A percentile compares a stretch with the other conserved stretches of the same genome.
Evolutionary conservation across 2,329 filamentous ascomycete species (phyloP).

Genomic region (Tolypocladium guangdongense): DNA sequence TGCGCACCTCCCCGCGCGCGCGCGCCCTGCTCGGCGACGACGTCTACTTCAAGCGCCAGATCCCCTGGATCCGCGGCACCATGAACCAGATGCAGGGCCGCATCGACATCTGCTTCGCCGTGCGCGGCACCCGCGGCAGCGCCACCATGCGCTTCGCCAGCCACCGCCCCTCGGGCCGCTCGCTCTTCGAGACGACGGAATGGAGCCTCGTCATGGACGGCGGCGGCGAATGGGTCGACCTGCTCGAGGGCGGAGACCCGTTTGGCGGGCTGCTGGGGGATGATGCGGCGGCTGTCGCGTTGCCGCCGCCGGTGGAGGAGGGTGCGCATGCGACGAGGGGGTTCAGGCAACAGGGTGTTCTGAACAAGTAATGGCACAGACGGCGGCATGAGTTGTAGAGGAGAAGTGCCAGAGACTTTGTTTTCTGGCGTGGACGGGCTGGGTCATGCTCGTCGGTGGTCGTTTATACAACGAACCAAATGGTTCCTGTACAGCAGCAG

Average conservation of each 20-base stretch:
- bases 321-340: constrained; percentile 30
- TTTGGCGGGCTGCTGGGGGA: constrained; percentile 43
- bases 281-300: constrained; percentile 17
- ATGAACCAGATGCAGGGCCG: constrained; percentile 89
- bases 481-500: constrained; percentile 8
- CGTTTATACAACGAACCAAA: not conserved
- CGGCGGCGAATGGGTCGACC: constrained; percentile 46
- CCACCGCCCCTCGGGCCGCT: constrained; percentile 48
- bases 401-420: not conserved
- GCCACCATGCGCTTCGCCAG: constrained; percentile 76
- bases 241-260: constrained; percentile 63
- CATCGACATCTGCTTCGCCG: constrained; percentile 79
- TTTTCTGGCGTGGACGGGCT: not conserved
- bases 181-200: constrained; percentile 73
- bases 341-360: constrained; percentile 36
- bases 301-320: constrained; percentile 12
- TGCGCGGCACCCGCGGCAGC: constrained; percentile 62
- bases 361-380: constrained; percentile 17
- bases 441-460: not conserved
- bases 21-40: constrained; percentile 75
- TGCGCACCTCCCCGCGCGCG: constrained; percentile 68
- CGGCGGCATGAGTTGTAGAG: not conserved
- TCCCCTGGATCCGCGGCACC: constrained; percentile 75
- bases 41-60: constrained; percentile 67
- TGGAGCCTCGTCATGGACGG: constrained; percentile 72